Conservation (phyloP, 1,284 basidiomycete genomes). For the Sutorius eximius region DNA sequence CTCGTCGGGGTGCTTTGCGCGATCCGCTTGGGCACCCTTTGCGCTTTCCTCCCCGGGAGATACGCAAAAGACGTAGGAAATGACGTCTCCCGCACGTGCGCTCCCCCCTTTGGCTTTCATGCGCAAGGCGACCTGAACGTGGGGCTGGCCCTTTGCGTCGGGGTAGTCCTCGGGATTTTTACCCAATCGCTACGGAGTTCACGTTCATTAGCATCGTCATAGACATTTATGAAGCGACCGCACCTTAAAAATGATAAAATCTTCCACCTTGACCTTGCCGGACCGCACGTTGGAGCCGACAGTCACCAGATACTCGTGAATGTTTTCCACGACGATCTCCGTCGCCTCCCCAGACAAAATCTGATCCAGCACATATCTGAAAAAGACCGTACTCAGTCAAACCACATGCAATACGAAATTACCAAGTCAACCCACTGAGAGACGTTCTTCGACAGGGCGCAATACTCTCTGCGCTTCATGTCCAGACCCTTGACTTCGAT, state of each 20-base stretch:
- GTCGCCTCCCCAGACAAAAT: conserved; percentile 91
- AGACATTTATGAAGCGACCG: conserved; percentile 7
- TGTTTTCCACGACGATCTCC: conserved; percentile 86
- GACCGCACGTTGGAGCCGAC: conserved; percentile 76
- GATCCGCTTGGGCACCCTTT: conserved; percentile 84
- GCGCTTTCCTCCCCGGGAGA: conserved; percentile 71
- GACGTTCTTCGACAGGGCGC: conserved; percentile 86
- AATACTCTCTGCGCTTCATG: conserved; percentile 99
- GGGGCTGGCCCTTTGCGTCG: conserved; percentile 91
- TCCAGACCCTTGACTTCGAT: conserved; percentile 97
- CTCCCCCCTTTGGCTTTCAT: conserved; percentile 85
- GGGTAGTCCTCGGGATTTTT: conserved; percentile 97
- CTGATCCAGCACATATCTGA: conserved; percentile 84
- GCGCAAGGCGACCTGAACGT: conserved; percentile 93
- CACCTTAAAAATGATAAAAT: conserved; percentile 94
- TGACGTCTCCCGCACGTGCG: conserved; percentile 88
- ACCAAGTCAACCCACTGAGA: conserved; percentile 71
- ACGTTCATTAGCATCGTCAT: not conserved
- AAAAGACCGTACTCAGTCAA: not conserved
- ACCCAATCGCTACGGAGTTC: conserved; percentile 68
- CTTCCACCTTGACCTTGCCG: conserved; percentile 81
- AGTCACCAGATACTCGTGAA: conserved; percentile 87
- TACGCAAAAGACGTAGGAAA: conserved; percentile 94
- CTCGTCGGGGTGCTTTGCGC: conserved; percentile 94
- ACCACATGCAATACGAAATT: not conserved